Evolutionary conservation across 495 filamentous ascomycete species (phyloP).

Genomic region (Lichina pygmaea): DNA sequence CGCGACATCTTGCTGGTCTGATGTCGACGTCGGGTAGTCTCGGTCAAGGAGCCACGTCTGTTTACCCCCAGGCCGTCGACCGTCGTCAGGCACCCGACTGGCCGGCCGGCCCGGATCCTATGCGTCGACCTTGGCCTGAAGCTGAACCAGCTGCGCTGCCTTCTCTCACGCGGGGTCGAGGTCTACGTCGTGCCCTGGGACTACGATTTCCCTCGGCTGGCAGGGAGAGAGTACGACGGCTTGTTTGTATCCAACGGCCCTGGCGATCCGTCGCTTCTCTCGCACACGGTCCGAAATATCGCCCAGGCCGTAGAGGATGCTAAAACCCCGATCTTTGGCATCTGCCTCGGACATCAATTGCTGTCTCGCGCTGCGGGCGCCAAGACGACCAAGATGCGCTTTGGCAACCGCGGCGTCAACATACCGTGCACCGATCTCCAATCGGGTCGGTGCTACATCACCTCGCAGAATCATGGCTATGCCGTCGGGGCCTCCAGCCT

Average conservation of each 20-base stretch:
- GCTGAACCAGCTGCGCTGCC: slow-evolving; percentile 85
- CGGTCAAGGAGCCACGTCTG: slow-evolving; percentile 64
- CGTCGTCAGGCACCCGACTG: slow-evolving; percentile 57
- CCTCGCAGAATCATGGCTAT: slow-evolving; percentile 92
- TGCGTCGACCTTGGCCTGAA: slow-evolving; percentile 94
- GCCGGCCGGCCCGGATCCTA: slow-evolving; percentile 58
- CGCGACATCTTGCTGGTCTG: neutral
- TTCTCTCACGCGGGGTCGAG: slow-evolving; percentile 75
- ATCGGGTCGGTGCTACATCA: slow-evolving; percentile 91
- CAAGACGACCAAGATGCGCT: slow-evolving; percentile 84
- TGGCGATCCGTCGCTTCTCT: slow-evolving; percentile 72
- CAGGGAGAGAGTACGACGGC: slow-evolving; percentile 68
- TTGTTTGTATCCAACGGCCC: slow-evolving; percentile 95
- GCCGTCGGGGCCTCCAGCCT: slow-evolving; percentile 63
- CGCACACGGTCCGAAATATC: slow-evolving; percentile 49
- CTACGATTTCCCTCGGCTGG: slow-evolving; percentile 55
- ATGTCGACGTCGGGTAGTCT: slow-evolving; percentile 30
- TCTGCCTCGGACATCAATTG: slow-evolving; percentile 88
- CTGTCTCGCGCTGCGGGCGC: slow-evolving; percentile 78
- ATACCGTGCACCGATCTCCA: slow-evolving; percentile 90
- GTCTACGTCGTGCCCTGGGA: slow-evolving; percentile 89
- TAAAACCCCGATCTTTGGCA: slow-evolving; percentile 75
- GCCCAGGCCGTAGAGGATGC: slow-evolving; percentile 41
- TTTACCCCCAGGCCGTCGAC: slow-evolving; percentile 32
- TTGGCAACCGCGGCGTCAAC: slow-evolving; percentile 95